Evolutionary conservation across 1,284 basidiomycete species (phyloP), one percentile per base, ranked within the genome.

Genomic region (Coniophora puteana): DNA sequence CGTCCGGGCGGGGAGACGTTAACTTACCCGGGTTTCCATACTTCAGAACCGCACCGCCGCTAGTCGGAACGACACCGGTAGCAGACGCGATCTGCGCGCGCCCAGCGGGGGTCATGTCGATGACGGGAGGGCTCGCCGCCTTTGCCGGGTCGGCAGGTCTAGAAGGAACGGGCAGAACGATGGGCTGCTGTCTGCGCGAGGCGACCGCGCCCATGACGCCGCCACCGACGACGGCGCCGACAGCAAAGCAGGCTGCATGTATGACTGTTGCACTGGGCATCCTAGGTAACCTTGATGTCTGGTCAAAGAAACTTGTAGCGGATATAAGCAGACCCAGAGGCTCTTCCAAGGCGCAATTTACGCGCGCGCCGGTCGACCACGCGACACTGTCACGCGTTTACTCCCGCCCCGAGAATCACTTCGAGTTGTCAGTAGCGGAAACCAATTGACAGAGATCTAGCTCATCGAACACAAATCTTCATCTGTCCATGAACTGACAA

Each of bases 1-100:
- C 40, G 23, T 21, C 25, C 16, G 21, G 27, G 18, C n/a, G 10
- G 12, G 3, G n/a, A n/a, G 28, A 32, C 41, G 40, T 37, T 28
- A 40, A 66, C 67, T 46, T 43, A 84, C 85, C 86, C 53, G 87
- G 88, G 58, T 86, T 74, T 4, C 87, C 87, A 53, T 88, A 82
- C 54, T 80, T 87, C 46, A 89, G 61, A 1, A 80, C 68, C 2
- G 74, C 57, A 12, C 29, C 29, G 20, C 7, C 29, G n/a, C n/a
- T n/a, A n/a, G n/a, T n/a, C 3, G 62, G 56, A 3, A 51, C 33
- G 14, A 51, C 28, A 11, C 39, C 24, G 11, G 57, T 51, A 5
- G 59, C 43, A 31, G 61, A 48, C 4, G 55, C 43, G 13, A 65
- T 41, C 34, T 51, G 54, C 8, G 67, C 56, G 41, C 54, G 62